Evolutionary conservation across 768 basidiomycete species (phyloP), one percentile per base, ranked within the genome.

Genomic region (Galerina marginata): DNA sequence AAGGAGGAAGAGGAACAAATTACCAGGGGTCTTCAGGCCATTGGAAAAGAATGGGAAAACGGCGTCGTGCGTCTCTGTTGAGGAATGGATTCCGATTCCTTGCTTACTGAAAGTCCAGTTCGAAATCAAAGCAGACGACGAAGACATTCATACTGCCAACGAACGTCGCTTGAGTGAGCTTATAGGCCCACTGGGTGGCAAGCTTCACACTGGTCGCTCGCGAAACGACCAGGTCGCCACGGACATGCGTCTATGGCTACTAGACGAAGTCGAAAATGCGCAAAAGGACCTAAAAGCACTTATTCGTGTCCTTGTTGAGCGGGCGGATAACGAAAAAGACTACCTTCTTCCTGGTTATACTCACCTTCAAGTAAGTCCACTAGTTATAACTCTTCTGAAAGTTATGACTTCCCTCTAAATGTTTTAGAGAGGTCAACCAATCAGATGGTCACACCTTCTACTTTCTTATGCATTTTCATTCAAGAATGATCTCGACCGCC

Each of bases 151-250:
- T 74, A 99, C 97, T 11, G 97, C 97, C 55, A 99, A 99, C 69
- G 97, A 99, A 73, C 88, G 97, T 48, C 86, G 97, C 43, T 75
- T 99, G 65, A 92, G 89, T 63, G 96, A 99, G 77, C 77, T 99
- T 54, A 93, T 99, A 55, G 97, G 97, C 0, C 81, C 92, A 12
- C 85, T 94, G 14, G 95, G 93, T 5, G 97, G 97, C 3, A 99
- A 99, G 75, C 81, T 99, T 44, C 97, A 99, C 72, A 99, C 97
- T 0, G 97, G 97, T 29, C 87, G 97, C 60, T 96, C 95, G 52
- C 86, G 97, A 55, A 99, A 99, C 74, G 97, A 99, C 72, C 97
- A 99, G 73, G 96, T 98, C 62, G 95, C 96, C 3, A 99, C 97
- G 1, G 97, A 99, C 72, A 92, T 99, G 91, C 89, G 97, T 33